Evolutionary conservation across 805 yeast species (phyloP).

Genomic region (Maudiozyma saulgeensis): DNA sequence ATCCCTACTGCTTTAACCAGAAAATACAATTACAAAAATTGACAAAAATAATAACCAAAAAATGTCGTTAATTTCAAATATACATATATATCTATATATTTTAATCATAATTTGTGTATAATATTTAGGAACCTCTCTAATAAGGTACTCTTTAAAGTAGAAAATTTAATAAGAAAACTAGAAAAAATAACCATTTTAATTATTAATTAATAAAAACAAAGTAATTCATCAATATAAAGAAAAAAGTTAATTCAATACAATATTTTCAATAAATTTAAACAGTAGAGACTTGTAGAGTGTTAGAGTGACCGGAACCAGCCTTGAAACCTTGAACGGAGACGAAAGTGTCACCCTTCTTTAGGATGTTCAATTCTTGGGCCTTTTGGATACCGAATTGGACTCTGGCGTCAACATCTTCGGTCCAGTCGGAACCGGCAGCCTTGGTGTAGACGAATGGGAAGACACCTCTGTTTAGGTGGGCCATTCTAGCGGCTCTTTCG

Average conservation of each 20-base stretch:
- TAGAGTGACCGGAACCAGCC: conserved; percentile 97
- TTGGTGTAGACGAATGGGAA: conserved; percentile 85
- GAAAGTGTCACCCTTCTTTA: conserved; percentile 78
- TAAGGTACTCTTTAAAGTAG: neutral
- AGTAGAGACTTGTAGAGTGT: conserved; percentile 87
- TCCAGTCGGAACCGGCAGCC: conserved; percentile 67
- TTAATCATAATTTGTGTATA: conserved; percentile 1
- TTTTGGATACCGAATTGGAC: conserved; percentile 85
- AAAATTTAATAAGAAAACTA: neutral
- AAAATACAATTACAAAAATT: neutral
- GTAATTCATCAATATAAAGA: neutral
- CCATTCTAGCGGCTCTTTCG: conserved; percentile 83
- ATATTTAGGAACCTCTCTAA: neutral
- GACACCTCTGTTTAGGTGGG: conserved; percentile 96
- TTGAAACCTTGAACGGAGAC: conserved; percentile 98
- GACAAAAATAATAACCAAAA: neutral
- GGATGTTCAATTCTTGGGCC: conserved; percentile 79
- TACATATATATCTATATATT: neutral
- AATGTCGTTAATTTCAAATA: conserved; percentile 1
- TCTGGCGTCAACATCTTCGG: conserved; percentile 91
- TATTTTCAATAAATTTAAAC: conserved; percentile 36
- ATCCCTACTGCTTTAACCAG: too few species aligned
- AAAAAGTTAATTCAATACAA: neutral
- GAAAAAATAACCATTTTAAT: too few species aligned
- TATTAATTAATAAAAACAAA: neutral